phyloP scores from a whole-genome alignment of 1,139 yeast genomes.

The Nakaseomyces uthaithaninus region DNA sequence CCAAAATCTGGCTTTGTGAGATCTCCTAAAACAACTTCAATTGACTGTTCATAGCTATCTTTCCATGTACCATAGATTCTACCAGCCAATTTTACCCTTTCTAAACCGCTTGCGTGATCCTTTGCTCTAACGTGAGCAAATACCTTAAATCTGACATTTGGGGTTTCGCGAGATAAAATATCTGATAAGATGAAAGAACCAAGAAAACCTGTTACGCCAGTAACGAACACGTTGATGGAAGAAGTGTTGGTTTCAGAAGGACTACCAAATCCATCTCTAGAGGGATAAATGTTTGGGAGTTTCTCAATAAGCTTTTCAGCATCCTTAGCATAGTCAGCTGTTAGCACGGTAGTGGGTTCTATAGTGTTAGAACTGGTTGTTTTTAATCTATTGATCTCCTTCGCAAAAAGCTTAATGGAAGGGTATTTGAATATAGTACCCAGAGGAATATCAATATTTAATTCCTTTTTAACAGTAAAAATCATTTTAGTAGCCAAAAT shows the following conservation, averaged over 20 bases:
- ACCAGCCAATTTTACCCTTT: slow-evolving; percentile 70
- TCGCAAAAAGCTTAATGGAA: slow-evolving; percentile 70
- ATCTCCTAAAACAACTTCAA: slow-evolving; percentile 78
- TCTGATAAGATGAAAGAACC: slow-evolving; percentile 85
- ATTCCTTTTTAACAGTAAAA: slow-evolving; percentile 73
- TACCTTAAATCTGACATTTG: slow-evolving; percentile 45
- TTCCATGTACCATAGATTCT: slow-evolving; percentile 79
- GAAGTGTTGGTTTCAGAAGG: slow-evolving; percentile 32
- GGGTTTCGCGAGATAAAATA: slow-evolving; percentile 44
- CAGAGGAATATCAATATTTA: slow-evolving; percentile 75
- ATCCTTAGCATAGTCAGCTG: slow-evolving; percentile 58
- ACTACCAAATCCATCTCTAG: slow-evolving; percentile 27
- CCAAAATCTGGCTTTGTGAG: slow-evolving; percentile 69
- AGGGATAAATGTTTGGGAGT: slow-evolving; percentile 39
- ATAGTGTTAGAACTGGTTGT: slow-evolving; percentile 15
- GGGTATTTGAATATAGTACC: slow-evolving; percentile 88
- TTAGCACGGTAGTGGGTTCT: slow-evolving; percentile 27
- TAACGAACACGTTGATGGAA: slow-evolving; percentile 62
- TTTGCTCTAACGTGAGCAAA: slow-evolving; percentile 89
- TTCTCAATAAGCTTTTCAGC: slow-evolving; percentile 50
- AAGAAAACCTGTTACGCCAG: slow-evolving; percentile 95
- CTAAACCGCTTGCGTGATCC: slow-evolving; percentile 57
- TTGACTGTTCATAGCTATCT: slow-evolving; percentile 46
- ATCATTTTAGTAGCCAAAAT: slow-evolving; percentile 96
- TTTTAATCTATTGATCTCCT: slow-evolving; percentile 48